These are phyloP conservation scores for Rubia yunnanensis DNA, from an alignment of 257 asterid genomes.

Conservation along the genomic window DNA sequence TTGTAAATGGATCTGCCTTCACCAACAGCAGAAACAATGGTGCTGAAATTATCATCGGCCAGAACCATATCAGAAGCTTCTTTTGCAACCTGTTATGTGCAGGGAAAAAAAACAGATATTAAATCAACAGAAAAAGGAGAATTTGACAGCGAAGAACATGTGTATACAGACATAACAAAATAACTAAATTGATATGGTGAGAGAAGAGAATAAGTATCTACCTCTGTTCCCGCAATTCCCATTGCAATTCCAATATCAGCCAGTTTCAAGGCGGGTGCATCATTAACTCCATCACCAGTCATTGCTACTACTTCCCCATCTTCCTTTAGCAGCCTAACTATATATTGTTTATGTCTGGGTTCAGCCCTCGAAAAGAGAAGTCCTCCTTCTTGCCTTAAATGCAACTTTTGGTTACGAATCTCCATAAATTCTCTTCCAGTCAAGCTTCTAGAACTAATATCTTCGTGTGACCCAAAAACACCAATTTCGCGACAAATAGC, in stretches of 20 bases:
- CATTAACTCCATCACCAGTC: slow-evolving; percentile 99
- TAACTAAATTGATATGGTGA: not conserved
- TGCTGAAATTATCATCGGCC: slow-evolving; percentile 95
- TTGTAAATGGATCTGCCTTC: slow-evolving; percentile 84
- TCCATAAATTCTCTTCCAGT: slow-evolving; percentile 90
- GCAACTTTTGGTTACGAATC: slow-evolving; percentile 44
- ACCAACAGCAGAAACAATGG: slow-evolving; percentile 96
- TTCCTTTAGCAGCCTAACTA: slow-evolving; percentile 94
- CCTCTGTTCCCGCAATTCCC: slow-evolving; percentile 99
- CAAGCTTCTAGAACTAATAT: slow-evolving; percentile 63
- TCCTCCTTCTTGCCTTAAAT: slow-evolving; percentile 71
- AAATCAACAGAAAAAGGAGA: too few relatives aligned
- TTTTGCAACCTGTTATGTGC: slow-evolving; percentile 69
- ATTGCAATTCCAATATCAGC: slow-evolving; percentile 99
- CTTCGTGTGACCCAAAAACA: slow-evolving; percentile 72
- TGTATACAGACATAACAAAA: not conserved
- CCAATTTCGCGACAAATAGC: slow-evolving; percentile 96
- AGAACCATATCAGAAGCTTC: slow-evolving; percentile 99
- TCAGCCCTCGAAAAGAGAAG: slow-evolving; percentile 99
- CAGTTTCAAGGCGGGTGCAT: slow-evolving; percentile 88
- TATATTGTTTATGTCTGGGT: slow-evolving; percentile 96
- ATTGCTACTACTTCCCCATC: slow-evolving; percentile 97
- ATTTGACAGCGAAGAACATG: not conserved
- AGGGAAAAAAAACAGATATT: not conserved
- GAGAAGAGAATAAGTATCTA: slow-evolving; percentile 8